phyloP scores from a whole-genome alignment of 1,284 basidiomycete species.

The Grifola frondosa region DNA sequence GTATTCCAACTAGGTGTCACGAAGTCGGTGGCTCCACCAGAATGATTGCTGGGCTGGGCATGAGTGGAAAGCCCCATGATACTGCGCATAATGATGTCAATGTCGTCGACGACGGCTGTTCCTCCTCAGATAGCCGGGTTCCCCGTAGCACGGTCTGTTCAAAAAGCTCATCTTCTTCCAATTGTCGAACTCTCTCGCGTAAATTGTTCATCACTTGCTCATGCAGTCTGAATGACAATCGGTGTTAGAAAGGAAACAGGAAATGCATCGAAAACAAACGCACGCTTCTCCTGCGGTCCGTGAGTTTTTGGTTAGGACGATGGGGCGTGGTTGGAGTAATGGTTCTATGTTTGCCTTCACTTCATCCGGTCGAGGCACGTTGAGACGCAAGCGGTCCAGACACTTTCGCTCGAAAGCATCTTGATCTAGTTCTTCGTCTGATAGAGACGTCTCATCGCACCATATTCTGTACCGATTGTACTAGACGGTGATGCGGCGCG shows the following conservation, averaged over 20 bases:
- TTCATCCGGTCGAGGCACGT: constrained; percentile 46
- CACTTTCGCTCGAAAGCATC: constrained; percentile 53
- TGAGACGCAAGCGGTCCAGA: constrained; percentile 44
- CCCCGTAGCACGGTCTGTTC: constrained; percentile 59
- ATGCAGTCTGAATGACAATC: constrained; percentile 28
- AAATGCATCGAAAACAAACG: constrained; percentile 21
- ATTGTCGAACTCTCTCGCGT: constrained; percentile 47
- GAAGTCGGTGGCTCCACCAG: no score
- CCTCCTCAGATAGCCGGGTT: constrained; percentile 51
- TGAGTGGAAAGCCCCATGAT: constrained; percentile 42
- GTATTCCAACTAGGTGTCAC: no score
- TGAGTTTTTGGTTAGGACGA: constrained; percentile 15
- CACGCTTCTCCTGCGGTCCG: constrained; percentile 43
- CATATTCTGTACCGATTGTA: constrained; percentile 67
- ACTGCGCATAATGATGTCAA: constrained; percentile 63
- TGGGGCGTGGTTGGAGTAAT: constrained; percentile 24
- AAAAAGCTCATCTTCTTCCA: constrained; percentile 68
- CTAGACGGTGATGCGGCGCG: constrained; percentile 70
- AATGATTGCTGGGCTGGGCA: not conserved
- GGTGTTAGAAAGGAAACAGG: not conserved
- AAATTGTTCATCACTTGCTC: constrained; percentile 51
- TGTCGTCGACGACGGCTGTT: constrained; percentile 50
- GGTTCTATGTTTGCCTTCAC: constrained; percentile 36
- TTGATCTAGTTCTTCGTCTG: constrained; percentile 54
- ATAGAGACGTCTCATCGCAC: constrained; percentile 58